Base-by-base conservation (phyloP, 2,329 filamentous ascomycete genomes). In the Fusarium palustre region DNA sequence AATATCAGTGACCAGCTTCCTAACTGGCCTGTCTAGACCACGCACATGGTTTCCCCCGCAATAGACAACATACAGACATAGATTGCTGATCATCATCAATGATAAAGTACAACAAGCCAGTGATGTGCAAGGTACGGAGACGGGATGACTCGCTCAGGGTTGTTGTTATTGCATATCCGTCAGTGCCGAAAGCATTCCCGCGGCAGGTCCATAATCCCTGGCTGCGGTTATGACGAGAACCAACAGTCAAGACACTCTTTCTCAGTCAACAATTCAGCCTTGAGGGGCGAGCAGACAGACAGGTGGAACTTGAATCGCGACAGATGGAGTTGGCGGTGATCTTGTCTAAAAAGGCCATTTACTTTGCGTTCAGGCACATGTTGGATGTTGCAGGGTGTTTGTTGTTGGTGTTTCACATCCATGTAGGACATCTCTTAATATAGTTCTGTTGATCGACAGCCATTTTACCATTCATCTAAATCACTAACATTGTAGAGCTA, bases 171-270 rank as follows among this genome's bases (percentile, higher is more conserved):
- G 20, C 20, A 38, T 59, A 24, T n/a, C 20, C 24, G 22, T 15
- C 48, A 59, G 36, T 41, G 33, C 41, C 41, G 30, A 39, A 59
- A 53, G 31, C 39, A 39, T 56, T 66, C 28, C 49, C 42, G 59
- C 31, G 39, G 31, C 47, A 30, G 39, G 33, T 38, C 31, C 55
- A 53, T 38, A 25, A 15, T 38, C 31, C 39, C 31, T 71, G 64
- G 60, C 63, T 64, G 48, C 64, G 58, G 64, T 39, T 55, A 71
- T 48, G 56, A 63, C 58, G 55, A 69, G 34, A 54, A 38, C 34
- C 63, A 61, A 68, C 49, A 49, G 45, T 55, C 45, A 49, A 43
- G 5, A 39, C 24, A 34, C 38, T 47, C 39, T 50, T 43, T 28
- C 33, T 38, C 9, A 20, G 42, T 20, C 48, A 39, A 55, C 42